phyloP scores from a whole-genome alignment of 169 alveolate species.

The Hepatocystis sp. region DNA sequence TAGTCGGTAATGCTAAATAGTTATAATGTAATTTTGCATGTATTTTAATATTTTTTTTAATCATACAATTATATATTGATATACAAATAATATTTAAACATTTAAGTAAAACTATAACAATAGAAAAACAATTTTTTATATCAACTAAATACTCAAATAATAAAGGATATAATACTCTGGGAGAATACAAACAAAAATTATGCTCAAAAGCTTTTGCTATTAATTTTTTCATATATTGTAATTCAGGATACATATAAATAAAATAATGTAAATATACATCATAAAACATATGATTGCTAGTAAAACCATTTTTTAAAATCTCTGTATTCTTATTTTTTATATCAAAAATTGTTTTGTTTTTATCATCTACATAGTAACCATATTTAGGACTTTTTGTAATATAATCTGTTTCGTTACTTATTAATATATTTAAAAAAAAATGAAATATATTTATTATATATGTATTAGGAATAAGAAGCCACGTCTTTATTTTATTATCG shows the following conservation, averaged over 20 bases:
- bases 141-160: slow-evolving; percentile 32
- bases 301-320: slow-evolving; percentile 31
- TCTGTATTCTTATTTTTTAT: slow-evolving; percentile 7
- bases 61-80: slow-evolving; percentile 53
- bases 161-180: slow-evolving; percentile 50
- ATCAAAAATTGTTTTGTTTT: slow-evolving; percentile 19
- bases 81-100: slow-evolving; percentile 57
- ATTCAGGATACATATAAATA: slow-evolving; percentile 45
- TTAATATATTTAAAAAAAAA: slow-evolving; percentile 35
- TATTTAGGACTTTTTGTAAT: slow-evolving; percentile 27
- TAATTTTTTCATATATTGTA: slow-evolving; percentile 37
- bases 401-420: slow-evolving; percentile 27
- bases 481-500: slow-evolving; percentile 52
- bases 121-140: slow-evolving; percentile 33
- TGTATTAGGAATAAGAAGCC: slow-evolving; percentile 65
- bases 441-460: slow-evolving; percentile 37
- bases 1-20: slow-evolving; percentile 59
- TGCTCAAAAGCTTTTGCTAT: slow-evolving; percentile 51
- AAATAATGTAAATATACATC: slow-evolving; percentile 40
- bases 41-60: slow-evolving; percentile 32
- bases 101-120: slow-evolving; percentile 20
- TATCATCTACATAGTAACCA: slow-evolving; percentile 39
- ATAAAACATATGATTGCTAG: slow-evolving; percentile 28
- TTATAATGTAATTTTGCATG: slow-evolving; percentile 61
- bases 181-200: slow-evolving; percentile 58